Conservation (phyloP, 257 asterid genomes). For the Solanum ossicruentum region DNA sequence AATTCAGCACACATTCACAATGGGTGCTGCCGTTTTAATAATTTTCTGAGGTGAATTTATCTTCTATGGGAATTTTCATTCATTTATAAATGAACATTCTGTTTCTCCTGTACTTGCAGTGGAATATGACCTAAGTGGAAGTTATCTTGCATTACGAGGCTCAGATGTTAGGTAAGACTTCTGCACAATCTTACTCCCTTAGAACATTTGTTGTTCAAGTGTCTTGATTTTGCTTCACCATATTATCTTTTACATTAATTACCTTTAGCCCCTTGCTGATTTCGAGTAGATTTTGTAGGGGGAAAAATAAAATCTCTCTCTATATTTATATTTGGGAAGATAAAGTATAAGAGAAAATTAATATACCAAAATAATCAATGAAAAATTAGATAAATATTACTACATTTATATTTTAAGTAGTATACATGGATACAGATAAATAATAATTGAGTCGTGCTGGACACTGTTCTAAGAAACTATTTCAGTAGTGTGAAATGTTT, state of each 20-base stretch:
- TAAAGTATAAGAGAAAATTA: too few relatives aligned
- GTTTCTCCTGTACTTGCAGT: conserved; percentile 28
- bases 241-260: not conserved
- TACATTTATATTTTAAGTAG: too few relatives aligned
- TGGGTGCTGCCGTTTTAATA: not conserved
- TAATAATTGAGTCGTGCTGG: too few relatives aligned
- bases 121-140: conserved; percentile 69
- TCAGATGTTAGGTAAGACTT: conserved; percentile 46
- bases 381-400: too few relatives aligned
- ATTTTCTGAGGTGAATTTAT: not conserved
- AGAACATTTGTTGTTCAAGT: not conserved
- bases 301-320: too few relatives aligned
- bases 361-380: too few relatives aligned
- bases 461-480: too few relatives aligned
- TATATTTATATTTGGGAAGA: too few relatives aligned
- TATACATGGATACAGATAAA: too few relatives aligned
- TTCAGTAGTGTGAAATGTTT: too few relatives aligned
- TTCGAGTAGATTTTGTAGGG: not conserved
- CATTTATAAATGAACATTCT: not conserved
- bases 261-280: not conserved
- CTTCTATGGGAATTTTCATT: not conserved
- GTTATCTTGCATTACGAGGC: conserved; percentile 65
- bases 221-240: not conserved
- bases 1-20: too few relatives aligned
- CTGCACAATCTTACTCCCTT: not conserved